These are phyloP conservation scores for Phycomyces blakesleeanus DNA, from an alignment of 192 early-diverging fungal genomes.

Conservation along the genomic window DNA sequence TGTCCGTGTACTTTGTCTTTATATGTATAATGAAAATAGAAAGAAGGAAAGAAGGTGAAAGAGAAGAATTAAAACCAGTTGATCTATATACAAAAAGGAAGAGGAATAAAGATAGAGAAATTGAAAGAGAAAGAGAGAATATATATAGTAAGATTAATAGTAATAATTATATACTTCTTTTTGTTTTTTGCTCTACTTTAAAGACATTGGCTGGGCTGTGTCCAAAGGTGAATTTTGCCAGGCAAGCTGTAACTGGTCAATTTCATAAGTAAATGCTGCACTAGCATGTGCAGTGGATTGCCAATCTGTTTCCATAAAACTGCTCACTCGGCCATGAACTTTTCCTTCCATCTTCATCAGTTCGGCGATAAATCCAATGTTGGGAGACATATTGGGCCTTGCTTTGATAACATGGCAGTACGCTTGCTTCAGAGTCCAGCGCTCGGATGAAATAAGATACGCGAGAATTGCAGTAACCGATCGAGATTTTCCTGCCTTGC, in stretches of 20 bases:
- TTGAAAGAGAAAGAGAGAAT: neutral
- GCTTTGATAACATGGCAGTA: conserved; percentile 62
- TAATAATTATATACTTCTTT: no score
- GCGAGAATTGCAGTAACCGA: conserved; percentile 67
- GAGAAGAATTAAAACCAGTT: neutral
- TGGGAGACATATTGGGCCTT: conserved; percentile 67
- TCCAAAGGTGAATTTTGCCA: conserved; percentile 21
- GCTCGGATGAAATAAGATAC: conserved; percentile 57
- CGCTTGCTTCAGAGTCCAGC: conserved; percentile 60
- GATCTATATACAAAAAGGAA: no score
- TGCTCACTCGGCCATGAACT: conserved; percentile 44
- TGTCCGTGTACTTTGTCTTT: no score
- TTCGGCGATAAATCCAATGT: conserved; percentile 74
- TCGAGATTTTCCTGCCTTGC: conserved; percentile 70
- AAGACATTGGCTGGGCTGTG: neutral
- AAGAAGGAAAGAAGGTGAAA: neutral
- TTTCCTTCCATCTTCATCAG: conserved; percentile 63
- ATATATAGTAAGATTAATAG: neutral
- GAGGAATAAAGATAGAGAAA: neutral
- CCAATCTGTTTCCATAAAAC: conserved; percentile 34
- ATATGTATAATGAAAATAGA: neutral
- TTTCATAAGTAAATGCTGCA: conserved; percentile 13
- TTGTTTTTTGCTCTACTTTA: no score
- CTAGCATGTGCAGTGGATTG: conserved; percentile 17
- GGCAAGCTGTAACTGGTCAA: conserved; percentile 16